Evolutionary conservation across 2,329 filamentous ascomycete species (phyloP).

Genomic region (Xenoacremonium recifei): DNA sequence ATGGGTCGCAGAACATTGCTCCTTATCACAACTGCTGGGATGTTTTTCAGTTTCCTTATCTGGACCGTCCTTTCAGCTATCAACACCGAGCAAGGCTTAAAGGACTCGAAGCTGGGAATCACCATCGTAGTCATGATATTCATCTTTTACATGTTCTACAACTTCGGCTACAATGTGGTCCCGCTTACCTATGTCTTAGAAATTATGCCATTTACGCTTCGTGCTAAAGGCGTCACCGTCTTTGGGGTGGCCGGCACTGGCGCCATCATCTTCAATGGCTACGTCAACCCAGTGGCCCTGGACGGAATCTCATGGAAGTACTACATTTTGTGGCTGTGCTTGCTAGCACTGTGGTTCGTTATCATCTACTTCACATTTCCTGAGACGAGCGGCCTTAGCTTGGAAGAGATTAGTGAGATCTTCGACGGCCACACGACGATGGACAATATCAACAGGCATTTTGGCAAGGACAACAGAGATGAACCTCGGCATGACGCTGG

Average conservation of each 20-base stretch:
- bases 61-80: slow-evolving; percentile 26
- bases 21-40: slow-evolving; percentile 8
- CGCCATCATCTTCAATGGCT: slow-evolving; percentile 11
- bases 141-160: slow-evolving; percentile 13
- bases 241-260: slow-evolving; percentile 6
- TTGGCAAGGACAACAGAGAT: no score
- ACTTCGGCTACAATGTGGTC: slow-evolving; percentile 11
- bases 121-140: slow-evolving; percentile 1
- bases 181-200: slow-evolving; percentile 19
- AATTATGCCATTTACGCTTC: slow-evolving; percentile 20
- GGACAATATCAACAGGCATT: no score
- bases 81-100: slow-evolving; percentile 3
- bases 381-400: slow-evolving; percentile 11
- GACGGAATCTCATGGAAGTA: slow-evolving; percentile 13
- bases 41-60: slow-evolving; percentile 13
- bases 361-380: slow-evolving; percentile 13
- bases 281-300: slow-evolving; percentile 13
- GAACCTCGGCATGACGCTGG: no score
- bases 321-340: slow-evolving; percentile 11
- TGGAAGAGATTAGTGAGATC: slow-evolving; percentile 15
- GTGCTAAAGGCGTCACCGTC: slow-evolving; percentile 11
- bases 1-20: slow-evolving; percentile 12
- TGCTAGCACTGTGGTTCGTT: slow-evolving; percentile 9
- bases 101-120: no score
- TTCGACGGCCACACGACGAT: no score